Base-by-base conservation (phyloP, 495 filamentous ascomycete species). In the Friedmanniomyces simplex region DNA sequence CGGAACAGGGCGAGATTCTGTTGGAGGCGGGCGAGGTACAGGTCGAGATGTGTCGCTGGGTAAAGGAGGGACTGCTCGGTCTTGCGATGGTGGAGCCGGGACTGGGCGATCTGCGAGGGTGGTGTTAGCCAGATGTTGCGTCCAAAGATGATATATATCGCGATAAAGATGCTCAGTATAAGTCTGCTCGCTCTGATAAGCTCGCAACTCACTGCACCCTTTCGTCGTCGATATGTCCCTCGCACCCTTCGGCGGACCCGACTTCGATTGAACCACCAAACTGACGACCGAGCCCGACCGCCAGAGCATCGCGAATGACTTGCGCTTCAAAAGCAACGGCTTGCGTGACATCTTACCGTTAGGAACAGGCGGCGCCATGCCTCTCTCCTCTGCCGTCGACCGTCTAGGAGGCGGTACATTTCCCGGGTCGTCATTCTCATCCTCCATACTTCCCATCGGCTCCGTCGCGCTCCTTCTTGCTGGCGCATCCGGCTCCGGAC, bases 11-110 rank as follows among this genome's bases (percentile, higher is more conserved):
- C 68, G 67, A 47, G 68, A 63, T 12, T 64, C 61, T 8, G 54
- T 36, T 5, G 68, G 26, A 21, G 65, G 55, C 43, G 68, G 54
- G 20, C 62, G 60, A 39, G 67, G 84, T 56, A 77, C 77, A 50
- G 85, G 81, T 64, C 84, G 1, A 7, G 37, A 22, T 42, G 14
- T 74, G 47, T 82, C 83, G 52, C 72, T 74, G 48, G 82, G 82
- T 30, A 84, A n/a, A 3, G 30, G 30, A 2, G 49, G 49, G 7
- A 20, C 26, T 52, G n/a, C 25, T 18, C 26, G 26, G n/a, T 36
- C 18, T 36, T 52, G 26, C 2, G 25, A 18, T 32, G 49, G 30
- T 18, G 49, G 26, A 20, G 26, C 49, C 59, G 69, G 69, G 52
- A 69, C 72, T 18, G 77, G 71, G 10, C 76, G 75, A 64, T 74